phyloP scores from a whole-genome alignment of 805 yeast genomes.

The Komagataella populi region DNA sequence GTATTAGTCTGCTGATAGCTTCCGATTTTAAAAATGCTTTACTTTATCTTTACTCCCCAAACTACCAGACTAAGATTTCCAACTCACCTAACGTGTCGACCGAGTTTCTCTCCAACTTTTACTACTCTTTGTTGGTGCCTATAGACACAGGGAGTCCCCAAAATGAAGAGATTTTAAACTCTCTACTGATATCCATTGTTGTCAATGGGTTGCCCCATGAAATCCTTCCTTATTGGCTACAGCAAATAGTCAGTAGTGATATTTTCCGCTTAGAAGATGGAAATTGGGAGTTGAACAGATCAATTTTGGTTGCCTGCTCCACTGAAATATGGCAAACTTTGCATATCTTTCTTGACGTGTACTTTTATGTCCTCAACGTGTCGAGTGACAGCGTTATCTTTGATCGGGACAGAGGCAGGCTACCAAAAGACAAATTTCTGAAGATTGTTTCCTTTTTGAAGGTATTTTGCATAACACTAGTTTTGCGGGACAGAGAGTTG shows the following conservation, averaged over 20 bases:
- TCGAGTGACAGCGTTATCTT: conserved; percentile 53
- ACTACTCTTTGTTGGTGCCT: conserved; percentile 8
- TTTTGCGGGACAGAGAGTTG: background rate
- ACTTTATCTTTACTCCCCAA: background rate
- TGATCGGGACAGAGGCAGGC: conserved; percentile 18
- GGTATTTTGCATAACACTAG: conserved; percentile 7
- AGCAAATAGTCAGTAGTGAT: background rate
- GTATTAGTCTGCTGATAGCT: background rate
- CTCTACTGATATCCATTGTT: background rate
- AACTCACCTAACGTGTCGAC: background rate
- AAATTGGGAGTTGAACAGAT: background rate
- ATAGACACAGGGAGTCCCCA: conserved; percentile 3
- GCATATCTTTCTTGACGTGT: conserved; percentile 41
- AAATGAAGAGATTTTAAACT: conserved; percentile 1
- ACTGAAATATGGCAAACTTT: conserved; percentile 22
- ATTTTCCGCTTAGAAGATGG: background rate
- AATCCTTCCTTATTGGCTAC: background rate
- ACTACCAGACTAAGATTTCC: background rate
- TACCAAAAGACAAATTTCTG: conserved; percentile 27
- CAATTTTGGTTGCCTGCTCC: background rate
- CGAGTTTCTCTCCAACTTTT: background rate
- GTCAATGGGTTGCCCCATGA: background rate
- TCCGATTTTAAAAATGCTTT: background rate
- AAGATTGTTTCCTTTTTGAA: conserved; percentile 32
- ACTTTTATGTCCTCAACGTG: conserved; percentile 53